Percentiles rank a stretch among this genome's conserved stretches.
These are phyloP conservation scores for Neurospora sp. DNA, from an alignment of 495 filamentous ascomycete genomes.

Conservation along the genomic window DNA sequence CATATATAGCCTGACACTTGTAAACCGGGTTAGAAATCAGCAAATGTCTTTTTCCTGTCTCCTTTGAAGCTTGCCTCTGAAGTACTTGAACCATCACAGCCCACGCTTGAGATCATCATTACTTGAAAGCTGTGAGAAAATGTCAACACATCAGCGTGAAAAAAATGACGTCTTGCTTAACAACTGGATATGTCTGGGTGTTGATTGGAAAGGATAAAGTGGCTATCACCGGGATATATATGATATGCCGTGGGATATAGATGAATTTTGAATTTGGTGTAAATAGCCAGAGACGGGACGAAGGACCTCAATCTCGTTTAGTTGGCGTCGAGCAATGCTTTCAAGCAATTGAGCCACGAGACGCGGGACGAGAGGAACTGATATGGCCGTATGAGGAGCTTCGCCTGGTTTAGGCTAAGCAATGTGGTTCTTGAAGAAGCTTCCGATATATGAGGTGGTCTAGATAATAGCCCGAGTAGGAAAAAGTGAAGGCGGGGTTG, in stretches of 20 bases:
- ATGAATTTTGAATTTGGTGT: background rate
- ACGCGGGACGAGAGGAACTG: background rate
- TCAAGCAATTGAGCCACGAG: background rate
- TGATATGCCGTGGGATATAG: background rate
- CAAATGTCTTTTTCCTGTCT: background rate
- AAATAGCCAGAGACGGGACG: background rate
- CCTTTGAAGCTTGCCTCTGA: background rate
- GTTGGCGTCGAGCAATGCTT: background rate
- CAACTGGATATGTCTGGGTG: background rate
- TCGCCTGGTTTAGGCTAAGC: background rate
- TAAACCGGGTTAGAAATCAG: background rate
- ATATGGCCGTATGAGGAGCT: background rate
- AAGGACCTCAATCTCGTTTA: background rate
- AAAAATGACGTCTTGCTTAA: background rate
- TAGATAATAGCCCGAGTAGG: background rate
- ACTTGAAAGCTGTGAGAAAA: background rate
- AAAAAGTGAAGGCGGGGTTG: background rate
- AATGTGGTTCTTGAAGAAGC: background rate
- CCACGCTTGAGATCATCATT: background rate
- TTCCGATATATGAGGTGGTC: background rate
- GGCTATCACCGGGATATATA: background rate
- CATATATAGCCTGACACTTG: background rate
- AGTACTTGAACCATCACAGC: background rate
- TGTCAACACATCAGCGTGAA: background rate
- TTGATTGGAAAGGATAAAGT: background rate